Evolutionary conservation across 2,329 filamentous ascomycete genomes (phyloP), one percentile per base, ranked within the genome.

Genomic region (Teratosphaeria zuluensis): DNA sequence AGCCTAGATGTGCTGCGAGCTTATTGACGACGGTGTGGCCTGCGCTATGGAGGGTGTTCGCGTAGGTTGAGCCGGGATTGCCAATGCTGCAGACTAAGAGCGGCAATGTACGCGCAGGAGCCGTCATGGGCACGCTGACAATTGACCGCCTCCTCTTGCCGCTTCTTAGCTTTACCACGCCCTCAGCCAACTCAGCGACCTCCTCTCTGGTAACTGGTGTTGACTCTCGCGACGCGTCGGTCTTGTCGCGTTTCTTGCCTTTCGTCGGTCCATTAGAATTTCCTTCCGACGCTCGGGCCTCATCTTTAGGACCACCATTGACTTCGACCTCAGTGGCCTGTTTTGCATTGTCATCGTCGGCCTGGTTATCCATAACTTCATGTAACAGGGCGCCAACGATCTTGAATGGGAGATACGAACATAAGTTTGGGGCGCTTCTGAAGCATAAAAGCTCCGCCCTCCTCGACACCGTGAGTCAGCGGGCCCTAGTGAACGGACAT

Each of bases 51-150:
- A 92, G 84, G 21, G 89, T 95, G 63, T 87, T 81, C 64, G 83
- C 82, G 73, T 92, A 92, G 24, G 75, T 71, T 1, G 84, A 77
- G 6, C 81, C 78, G 6, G 89, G 90, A 67, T 97, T 97, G 65
- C 94, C 94, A 62, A 99, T 82, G 62, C 90, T 94, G 76, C 91
- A 83, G 67, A 97, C 80, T 58, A 97, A 83, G 66, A 95, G 84
- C 46, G 77, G 75, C 56, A 73, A 65, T 19, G 68, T 65, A 16
- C 64, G 67, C 32, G 65, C 64, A 12, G 32, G 24, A 35, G 67
- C 62, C 6, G 69, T 64, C 66, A 71, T 70, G 9, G 24, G 24
- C 30, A 31, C n/a, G 19, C 48, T 53, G 19, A n/a, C 28, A 9
- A 21, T 8, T 16, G 52, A 53, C 52, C 14, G 31, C 21, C 32